A percentile compares a stretch with the other conserved stretches of the same genome.
Evolutionary conservation across 192 early-diverging fungal genomes (phyloP).

Genomic region (Endogone sp.): DNA sequence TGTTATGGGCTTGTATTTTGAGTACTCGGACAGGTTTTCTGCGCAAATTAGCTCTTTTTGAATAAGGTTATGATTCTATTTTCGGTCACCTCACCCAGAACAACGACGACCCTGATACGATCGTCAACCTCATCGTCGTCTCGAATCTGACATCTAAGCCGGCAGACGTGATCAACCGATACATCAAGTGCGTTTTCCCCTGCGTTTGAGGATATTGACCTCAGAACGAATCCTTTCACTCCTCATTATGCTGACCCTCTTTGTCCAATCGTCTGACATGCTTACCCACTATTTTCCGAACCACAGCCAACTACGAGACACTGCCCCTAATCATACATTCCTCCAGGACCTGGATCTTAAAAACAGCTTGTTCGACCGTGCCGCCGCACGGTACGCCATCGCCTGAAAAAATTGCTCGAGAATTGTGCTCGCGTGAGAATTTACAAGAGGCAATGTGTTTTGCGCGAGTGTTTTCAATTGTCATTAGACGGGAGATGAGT

Average conservation of each 20-base stretch:
- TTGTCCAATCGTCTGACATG: not conserved
- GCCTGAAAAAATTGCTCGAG: too few species aligned
- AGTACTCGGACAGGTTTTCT: too few species aligned
- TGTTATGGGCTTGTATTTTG: too few species aligned
- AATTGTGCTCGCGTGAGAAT: too few species aligned
- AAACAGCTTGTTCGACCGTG: conserved; percentile 79
- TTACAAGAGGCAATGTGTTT: too few species aligned
- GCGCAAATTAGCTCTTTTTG: too few species aligned
- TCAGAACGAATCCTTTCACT: not conserved
- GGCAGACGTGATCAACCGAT: conserved; percentile 55
- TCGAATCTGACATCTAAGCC: conserved; percentile 66
- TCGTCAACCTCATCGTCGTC: conserved; percentile 85
- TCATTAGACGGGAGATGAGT: too few species aligned
- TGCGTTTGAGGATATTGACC: conserved; percentile 1
- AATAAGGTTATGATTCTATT: too few species aligned
- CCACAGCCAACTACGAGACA: conserved; percentile 67
- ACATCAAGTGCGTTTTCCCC: conserved; percentile 49
- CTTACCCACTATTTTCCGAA: not conserved
- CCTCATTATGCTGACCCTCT: not conserved
- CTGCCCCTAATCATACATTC: conserved; percentile 73
- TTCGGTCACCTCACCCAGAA: conserved; percentile 48
- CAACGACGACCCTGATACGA: conserved; percentile 70
- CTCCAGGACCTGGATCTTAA: conserved; percentile 75
- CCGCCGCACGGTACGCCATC: conserved; percentile 45
- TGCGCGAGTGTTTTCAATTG: too few species aligned